Evolutionary conservation across 2,329 filamentous ascomycete species (phyloP).

Genomic region (Aspergillus sp.): DNA sequence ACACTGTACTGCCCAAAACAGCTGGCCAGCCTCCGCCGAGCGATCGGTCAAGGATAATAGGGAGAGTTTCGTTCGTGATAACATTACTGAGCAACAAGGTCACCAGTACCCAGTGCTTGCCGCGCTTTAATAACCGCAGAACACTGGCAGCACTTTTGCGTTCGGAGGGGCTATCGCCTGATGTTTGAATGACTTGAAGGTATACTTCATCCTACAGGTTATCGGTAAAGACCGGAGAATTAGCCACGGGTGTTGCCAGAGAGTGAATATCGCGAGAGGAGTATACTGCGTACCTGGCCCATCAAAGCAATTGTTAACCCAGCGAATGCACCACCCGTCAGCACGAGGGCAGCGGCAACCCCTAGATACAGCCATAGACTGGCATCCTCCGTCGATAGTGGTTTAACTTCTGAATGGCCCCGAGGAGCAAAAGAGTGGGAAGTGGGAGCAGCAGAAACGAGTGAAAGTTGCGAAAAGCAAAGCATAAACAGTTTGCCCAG

Average conservation of each 20-base stretch:
- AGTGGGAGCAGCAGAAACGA: slow-evolving; percentile 39
- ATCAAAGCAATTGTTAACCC: slow-evolving; percentile 73
- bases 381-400: slow-evolving; percentile 58
- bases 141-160: slow-evolving; percentile 82
- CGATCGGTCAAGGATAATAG: slow-evolving; percentile 90
- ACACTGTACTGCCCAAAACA: slow-evolving; percentile 84
- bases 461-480: slow-evolving; percentile 37
- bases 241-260: not conserved
- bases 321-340: slow-evolving; percentile 89
- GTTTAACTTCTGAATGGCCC: slow-evolving; percentile 36
- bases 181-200: slow-evolving; percentile 87
- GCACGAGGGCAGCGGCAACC: slow-evolving; percentile 75
- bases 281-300: slow-evolving; percentile 51
- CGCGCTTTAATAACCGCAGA: slow-evolving; percentile 73
- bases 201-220: slow-evolving; percentile 84
- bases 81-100: slow-evolving; percentile 93
- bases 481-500: slow-evolving; percentile 43
- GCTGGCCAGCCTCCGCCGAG: slow-evolving; percentile 93
- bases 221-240: slow-evolving; percentile 3
- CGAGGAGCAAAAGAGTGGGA: slow-evolving; percentile 11
- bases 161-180: slow-evolving; percentile 74
- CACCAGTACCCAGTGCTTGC: slow-evolving; percentile 98
- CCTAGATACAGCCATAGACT: slow-evolving; percentile 78
- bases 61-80: slow-evolving; percentile 94
- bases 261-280: not conserved